These are phyloP conservation scores for Penicillium maclennaniae DNA, from an alignment of 495 filamentous ascomycete species.

Conservation along the genomic window DNA sequence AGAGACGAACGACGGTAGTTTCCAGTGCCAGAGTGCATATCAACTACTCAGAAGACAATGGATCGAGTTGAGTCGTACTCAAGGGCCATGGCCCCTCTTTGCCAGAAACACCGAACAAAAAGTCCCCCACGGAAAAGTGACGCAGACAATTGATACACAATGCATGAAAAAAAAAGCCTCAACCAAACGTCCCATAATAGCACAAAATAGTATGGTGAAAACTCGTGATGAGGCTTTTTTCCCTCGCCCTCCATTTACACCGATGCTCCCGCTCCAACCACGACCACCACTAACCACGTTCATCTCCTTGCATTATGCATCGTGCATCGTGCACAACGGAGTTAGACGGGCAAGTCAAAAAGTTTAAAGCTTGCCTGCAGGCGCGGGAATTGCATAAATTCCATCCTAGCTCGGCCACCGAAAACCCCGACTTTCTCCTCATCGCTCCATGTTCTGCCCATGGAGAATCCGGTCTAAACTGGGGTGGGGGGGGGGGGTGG, in stretches of 20 bases:
- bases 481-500: too few relatives aligned
- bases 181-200: not conserved
- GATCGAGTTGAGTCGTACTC: not conserved
- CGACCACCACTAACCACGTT: constrained; percentile 16
- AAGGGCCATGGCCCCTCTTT: constrained; percentile 4
- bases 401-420: constrained; percentile 7
- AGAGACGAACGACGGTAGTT: not conserved
- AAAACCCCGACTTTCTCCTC: not conserved
- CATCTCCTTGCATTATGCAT: constrained; percentile 22
- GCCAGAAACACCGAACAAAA: not conserved
- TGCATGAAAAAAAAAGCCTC: too few relatives aligned
- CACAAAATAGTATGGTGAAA: not conserved
- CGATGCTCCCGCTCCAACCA: not conserved
- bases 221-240: not conserved
- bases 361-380: constrained; percentile 16
- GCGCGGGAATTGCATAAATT: constrained; percentile 14
- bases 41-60: not conserved
- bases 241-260: not conserved
- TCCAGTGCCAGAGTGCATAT: not conserved
- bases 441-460: not conserved
- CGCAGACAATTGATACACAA: not conserved
- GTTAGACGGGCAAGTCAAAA: constrained; percentile 5
- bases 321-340: not conserved
- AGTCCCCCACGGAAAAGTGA: not conserved
- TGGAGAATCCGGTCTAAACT: constrained; percentile 8